Evolutionary conservation across 179 eudicot species (phyloP).

Genomic region (Silene noctiflora): DNA sequence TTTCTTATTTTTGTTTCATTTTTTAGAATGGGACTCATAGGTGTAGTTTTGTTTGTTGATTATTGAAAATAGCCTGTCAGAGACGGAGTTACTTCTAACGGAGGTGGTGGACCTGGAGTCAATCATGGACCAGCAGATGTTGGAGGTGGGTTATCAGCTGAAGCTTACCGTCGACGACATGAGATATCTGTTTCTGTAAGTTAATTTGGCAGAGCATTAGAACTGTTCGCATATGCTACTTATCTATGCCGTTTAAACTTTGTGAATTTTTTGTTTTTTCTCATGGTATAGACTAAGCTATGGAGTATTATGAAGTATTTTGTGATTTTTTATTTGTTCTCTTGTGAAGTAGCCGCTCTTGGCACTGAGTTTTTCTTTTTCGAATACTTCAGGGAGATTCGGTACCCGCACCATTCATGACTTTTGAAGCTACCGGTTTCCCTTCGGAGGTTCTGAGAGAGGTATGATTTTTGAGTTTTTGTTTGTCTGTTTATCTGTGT

Average conservation of each 20-base stretch:
- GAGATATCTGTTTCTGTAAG: constrained; percentile 84
- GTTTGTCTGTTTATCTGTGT: constrained; percentile 6
- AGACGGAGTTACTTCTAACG: constrained; percentile 42
- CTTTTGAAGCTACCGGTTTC: constrained; percentile 83
- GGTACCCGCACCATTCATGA: constrained; percentile 75
- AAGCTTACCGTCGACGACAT: constrained; percentile 67
- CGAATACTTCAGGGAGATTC: constrained; percentile 53
- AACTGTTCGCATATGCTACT: neutral
- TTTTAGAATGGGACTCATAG: neutral
- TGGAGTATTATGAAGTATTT: neutral
- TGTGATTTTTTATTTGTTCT: neutral
- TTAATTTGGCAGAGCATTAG: neutral
- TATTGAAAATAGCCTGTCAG: constrained; percentile 38
- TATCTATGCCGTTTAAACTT: neutral
- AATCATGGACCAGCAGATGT: constrained; percentile 32
- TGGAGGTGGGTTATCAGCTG: constrained; percentile 54
- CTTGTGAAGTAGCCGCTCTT: neutral
- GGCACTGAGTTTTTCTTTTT: constrained; percentile 9
- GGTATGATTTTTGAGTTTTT: constrained; percentile 47
- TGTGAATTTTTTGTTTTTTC: neutral
- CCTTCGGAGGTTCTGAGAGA: constrained; percentile 78
- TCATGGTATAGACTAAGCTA: neutral
- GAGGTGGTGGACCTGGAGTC: constrained; percentile 37
- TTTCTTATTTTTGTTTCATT: neutral
- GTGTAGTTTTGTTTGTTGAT: neutral